phyloP scores from a whole-genome alignment of 192 early-diverging fungal genomes.

The Haplosporangium gracile region DNA sequence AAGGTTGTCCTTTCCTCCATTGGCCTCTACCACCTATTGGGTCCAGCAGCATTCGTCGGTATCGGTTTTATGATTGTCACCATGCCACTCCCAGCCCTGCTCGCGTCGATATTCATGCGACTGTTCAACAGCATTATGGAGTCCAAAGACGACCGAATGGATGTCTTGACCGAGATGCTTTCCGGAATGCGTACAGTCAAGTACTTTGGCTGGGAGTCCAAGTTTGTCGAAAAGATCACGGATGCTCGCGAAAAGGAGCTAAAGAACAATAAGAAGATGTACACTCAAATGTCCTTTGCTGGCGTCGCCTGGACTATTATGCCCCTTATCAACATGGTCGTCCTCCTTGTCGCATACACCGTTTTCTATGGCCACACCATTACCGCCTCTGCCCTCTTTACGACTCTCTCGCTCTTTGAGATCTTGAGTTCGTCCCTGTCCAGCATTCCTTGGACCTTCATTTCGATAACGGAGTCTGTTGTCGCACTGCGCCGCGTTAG shows the following conservation, averaged over 20 bases:
- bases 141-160: conserved; percentile 78
- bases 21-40: conserved; percentile 79
- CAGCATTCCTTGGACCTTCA: conserved; percentile 65
- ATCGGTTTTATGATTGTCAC: conserved; percentile 72
- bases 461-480: conserved; percentile 60
- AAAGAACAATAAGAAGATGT: conserved; percentile 52
- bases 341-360: conserved; percentile 68
- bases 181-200: conserved; percentile 92
- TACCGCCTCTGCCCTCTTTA: conserved; percentile 56
- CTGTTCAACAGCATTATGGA: conserved; percentile 60
- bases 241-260: conserved; percentile 69
- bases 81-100: conserved; percentile 62
- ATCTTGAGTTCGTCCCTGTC: conserved; percentile 72
- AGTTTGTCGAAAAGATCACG: conserved; percentile 73
- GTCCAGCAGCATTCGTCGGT: conserved; percentile 81
- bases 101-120: conserved; percentile 56
- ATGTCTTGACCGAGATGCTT: conserved; percentile 79
- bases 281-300: conserved; percentile 65
- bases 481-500: not conserved
- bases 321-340: conserved; percentile 69
- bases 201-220: conserved; percentile 84
- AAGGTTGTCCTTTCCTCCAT: conserved; percentile 70
- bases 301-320: conserved; percentile 61
- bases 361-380: conserved; percentile 58
- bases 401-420: conserved; percentile 73